These are phyloP conservation scores for Epichloe glyceriae DNA, from an alignment of 2,329 filamentous ascomycete genomes.

Conservation along the genomic window DNA sequence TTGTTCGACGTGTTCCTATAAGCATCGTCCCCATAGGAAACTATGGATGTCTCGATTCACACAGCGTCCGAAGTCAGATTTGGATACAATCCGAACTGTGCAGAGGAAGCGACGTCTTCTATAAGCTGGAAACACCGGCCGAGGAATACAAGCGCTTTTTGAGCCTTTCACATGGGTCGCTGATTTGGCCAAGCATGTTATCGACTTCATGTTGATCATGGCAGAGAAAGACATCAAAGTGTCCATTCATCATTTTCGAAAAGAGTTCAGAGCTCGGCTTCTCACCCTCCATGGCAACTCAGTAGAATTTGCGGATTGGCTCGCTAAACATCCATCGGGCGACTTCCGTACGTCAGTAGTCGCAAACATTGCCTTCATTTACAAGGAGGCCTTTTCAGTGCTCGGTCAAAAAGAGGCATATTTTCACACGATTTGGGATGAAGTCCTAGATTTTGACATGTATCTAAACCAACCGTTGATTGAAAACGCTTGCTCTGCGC, in stretches of 20 bases:
- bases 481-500: background rate
- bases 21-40: conserved; percentile 49
- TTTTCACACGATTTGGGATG: conserved; percentile 39
- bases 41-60: conserved; percentile 39
- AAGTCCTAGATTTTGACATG: conserved; percentile 27
- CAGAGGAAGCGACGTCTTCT: conserved; percentile 40
- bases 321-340: conserved; percentile 25
- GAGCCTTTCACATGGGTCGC: conserved; percentile 57
- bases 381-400: conserved; percentile 47
- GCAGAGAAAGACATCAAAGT: conserved; percentile 23
- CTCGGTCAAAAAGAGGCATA: conserved; percentile 18
- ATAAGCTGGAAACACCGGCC: conserved; percentile 44
- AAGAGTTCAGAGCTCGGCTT: conserved; percentile 46
- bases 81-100: conserved; percentile 49
- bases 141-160: conserved; percentile 50
- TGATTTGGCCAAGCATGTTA: conserved; percentile 55
- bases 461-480: conserved; percentile 16
- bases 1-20: conserved; percentile 45
- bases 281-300: conserved; percentile 27
- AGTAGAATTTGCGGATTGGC: conserved; percentile 40
- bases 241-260: conserved; percentile 41
- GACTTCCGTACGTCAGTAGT: conserved; percentile 54
- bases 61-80: conserved; percentile 38
- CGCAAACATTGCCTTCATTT: conserved; percentile 49
- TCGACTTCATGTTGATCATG: conserved; percentile 46